Conservation (phyloP, 106 monocot species). For the Agapanthus africanus region DNA sequence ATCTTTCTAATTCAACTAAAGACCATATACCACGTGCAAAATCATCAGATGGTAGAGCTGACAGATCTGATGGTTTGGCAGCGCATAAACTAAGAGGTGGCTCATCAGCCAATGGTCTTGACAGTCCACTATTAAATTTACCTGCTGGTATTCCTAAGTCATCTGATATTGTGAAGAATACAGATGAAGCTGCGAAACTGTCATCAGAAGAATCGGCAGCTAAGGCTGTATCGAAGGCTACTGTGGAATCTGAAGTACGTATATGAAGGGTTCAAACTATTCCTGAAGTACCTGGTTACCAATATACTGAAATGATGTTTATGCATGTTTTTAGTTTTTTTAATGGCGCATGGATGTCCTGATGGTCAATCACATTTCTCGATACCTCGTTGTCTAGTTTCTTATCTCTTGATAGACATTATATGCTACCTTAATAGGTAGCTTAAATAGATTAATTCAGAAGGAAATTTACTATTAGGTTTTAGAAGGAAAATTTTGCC, state of each 20-base stretch:
- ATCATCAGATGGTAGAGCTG: slow-evolving; percentile 44
- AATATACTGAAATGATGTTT: not conserved
- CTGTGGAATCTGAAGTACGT: slow-evolving; percentile 65
- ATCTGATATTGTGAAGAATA: slow-evolving; percentile 25
- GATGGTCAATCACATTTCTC: not conserved
- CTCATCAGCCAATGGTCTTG: slow-evolving; percentile 25
- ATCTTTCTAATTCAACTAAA: slow-evolving; percentile 23
- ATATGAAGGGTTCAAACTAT: not conserved
- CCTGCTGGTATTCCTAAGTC: slow-evolving; percentile 24
- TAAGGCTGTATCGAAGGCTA: slow-evolving; percentile 29
- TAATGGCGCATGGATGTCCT: not conserved
- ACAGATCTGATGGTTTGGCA: slow-evolving; percentile 40
- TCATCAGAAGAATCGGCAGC: slow-evolving; percentile 27
- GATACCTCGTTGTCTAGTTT: not conserved
- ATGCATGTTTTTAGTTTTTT: not conserved
- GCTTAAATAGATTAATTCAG: not conserved
- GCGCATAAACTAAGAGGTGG: slow-evolving; percentile 30
- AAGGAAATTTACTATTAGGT: not conserved
- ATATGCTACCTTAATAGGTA: not conserved
- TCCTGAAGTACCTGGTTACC: not conserved
- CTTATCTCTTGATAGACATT: not conserved
- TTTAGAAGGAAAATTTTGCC: not conserved
- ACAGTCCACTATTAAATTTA: slow-evolving; percentile 9
- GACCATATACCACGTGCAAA: slow-evolving; percentile 48
- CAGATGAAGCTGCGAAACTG: slow-evolving; percentile 41